Conservation (phyloP, 345 rosid species). For the Syzygium aromaticum region DNA sequence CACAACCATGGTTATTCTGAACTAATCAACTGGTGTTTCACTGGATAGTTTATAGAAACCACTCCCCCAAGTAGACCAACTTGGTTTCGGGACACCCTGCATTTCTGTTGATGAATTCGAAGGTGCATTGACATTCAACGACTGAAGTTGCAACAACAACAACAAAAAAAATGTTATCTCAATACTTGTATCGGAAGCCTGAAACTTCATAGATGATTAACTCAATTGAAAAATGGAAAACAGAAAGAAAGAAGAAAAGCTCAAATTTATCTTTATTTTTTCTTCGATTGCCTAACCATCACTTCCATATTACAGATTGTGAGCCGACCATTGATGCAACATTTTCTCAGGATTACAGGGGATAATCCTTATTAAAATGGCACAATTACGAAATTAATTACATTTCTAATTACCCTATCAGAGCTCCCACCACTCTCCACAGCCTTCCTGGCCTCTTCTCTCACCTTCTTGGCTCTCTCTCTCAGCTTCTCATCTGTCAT, state of each 20-base stretch:
- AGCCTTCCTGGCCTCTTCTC: conserved; percentile 23
- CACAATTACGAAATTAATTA: neutral
- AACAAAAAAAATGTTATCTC: neutral
- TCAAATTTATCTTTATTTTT: neutral
- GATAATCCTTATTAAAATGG: neutral
- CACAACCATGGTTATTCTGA: too few species aligned
- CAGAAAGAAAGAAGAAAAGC: neutral
- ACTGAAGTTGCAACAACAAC: neutral
- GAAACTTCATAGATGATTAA: neutral
- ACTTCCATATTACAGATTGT: neutral
- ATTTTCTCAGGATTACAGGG: neutral
- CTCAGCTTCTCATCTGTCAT: conserved; percentile 21
- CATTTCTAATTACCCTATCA: neutral
- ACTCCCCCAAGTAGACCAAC: too few species aligned
- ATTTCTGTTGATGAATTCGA: too few species aligned
- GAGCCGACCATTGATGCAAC: neutral
- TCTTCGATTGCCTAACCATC: neutral
- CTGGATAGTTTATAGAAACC: too few species aligned
- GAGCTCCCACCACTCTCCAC: conserved; percentile 16
- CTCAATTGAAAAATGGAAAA: neutral
- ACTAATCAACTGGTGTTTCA: too few species aligned
- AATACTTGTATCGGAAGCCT: too few species aligned
- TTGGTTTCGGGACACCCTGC: too few species aligned
- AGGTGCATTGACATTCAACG: neutral
- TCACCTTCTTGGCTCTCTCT: too few species aligned